Evolutionary conservation across 2,329 filamentous ascomycete genomes (phyloP).

Genomic region (Aciculosporium take): DNA sequence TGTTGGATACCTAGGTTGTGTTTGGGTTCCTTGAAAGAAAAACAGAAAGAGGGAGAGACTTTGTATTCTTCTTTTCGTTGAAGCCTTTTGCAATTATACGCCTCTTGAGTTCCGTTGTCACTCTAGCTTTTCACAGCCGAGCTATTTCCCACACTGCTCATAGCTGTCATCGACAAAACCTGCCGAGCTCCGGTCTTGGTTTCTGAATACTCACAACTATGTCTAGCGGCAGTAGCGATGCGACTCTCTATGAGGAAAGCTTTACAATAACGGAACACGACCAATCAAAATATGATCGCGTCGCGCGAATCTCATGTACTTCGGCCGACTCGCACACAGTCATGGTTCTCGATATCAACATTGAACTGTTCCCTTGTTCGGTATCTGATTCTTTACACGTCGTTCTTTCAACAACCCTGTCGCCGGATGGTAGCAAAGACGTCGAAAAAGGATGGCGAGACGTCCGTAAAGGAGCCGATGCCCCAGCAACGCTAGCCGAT

Average conservation of each 20-base stretch:
- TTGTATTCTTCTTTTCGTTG: neutral
- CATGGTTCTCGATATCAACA: conserved; percentile 86
- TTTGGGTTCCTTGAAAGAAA: too few species aligned
- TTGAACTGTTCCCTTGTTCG: conserved; percentile 70
- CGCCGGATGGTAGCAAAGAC: conserved; percentile 72
- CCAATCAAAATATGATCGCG: conserved; percentile 85
- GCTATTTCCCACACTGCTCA: neutral
- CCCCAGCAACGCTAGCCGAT: conserved; percentile 53
- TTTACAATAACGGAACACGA: conserved; percentile 73
- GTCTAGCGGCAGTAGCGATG: conserved; percentile 51
- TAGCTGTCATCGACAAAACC: neutral
- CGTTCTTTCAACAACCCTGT: conserved; percentile 71
- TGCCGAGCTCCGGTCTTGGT: neutral
- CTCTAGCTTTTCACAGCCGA: neutral
- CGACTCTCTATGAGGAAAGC: conserved; percentile 83
- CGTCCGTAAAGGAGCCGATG: conserved; percentile 37
- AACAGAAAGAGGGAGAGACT: neutral
- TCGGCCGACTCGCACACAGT: conserved; percentile 60
- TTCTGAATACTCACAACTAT: conserved; percentile 3
- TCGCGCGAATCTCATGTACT: conserved; percentile 68
- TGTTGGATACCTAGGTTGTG: neutral
- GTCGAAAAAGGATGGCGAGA: conserved; percentile 73
- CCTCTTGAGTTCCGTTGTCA: neutral
- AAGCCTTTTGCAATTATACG: neutral
- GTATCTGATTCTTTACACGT: conserved; percentile 66